Conservation (phyloP, 345 rosid species). For the Cardamine resedifolia region DNA sequence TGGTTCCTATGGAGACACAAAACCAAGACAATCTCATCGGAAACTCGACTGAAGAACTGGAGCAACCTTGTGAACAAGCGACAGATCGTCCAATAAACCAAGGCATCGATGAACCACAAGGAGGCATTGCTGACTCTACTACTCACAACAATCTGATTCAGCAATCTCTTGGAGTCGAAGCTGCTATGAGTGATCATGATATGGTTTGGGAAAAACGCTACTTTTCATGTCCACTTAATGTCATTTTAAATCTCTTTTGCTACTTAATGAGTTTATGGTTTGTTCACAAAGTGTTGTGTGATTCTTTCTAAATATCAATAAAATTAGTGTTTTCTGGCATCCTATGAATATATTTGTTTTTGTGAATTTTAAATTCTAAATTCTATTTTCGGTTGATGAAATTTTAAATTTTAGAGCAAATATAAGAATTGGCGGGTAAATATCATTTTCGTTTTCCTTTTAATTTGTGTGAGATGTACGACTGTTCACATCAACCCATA, state of each 20-base stretch:
- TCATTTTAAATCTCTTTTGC: too few relatives aligned
- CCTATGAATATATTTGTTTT: conserved; percentile 2
- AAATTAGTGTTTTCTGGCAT: not conserved
- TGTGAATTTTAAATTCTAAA: too few relatives aligned
- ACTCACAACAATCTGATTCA: not conserved
- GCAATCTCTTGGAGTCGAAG: not conserved
- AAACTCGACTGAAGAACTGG: not conserved
- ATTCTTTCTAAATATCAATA: not conserved
- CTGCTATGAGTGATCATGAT: not conserved
- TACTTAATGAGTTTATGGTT: not conserved
- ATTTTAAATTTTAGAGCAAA: conserved; percentile 6
- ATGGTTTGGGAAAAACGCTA: not conserved
- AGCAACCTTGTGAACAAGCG: not conserved
- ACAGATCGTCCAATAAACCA: not conserved
- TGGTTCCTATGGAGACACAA: not conserved
- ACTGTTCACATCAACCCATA: conserved; percentile 16
- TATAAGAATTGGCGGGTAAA: conserved; percentile 5
- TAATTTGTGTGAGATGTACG: conserved; percentile 9
- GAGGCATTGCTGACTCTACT: not conserved
- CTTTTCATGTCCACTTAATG: not conserved
- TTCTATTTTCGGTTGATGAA: too few relatives aligned
- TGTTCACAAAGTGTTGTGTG: not conserved
- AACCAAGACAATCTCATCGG: not conserved
- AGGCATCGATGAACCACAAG: not conserved
- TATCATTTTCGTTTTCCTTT: not conserved